phyloP scores from a whole-genome alignment of 1,284 basidiomycete genomes.

The Cutaneotrichosporon sp. region DNA sequence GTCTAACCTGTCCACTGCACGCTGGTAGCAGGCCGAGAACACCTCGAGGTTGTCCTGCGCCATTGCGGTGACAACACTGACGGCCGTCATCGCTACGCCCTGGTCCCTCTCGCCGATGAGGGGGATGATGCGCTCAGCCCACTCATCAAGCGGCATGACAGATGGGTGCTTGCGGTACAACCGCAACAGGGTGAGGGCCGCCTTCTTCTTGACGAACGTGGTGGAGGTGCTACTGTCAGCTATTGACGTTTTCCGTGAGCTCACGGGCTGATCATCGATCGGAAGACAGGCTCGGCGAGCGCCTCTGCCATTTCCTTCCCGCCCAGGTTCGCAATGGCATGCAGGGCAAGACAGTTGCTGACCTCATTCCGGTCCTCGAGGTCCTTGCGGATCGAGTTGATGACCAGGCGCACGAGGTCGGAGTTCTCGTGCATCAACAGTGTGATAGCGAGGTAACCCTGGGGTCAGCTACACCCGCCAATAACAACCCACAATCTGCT shows the following conservation, averaged over 20 bases:
- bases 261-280: conserved; percentile 90
- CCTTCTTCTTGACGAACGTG: conserved; percentile 97
- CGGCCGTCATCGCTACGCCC: conserved; percentile 90
- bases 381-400: conserved; percentile 97
- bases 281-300: conserved; percentile 85
- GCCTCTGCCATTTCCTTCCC: conserved; percentile 98
- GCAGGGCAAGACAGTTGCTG: conserved; percentile 92
- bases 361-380: conserved; percentile 91
- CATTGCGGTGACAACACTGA: conserved; percentile 87
- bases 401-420: conserved; percentile 88
- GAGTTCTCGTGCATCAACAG: conserved; percentile 98
- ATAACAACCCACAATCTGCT: conserved; percentile 78
- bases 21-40: conserved; percentile 85
- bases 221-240: conserved; percentile 69
- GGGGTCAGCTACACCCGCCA: conserved; percentile 4
- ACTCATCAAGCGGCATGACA: conserved; percentile 86
- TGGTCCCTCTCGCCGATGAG: conserved; percentile 92
- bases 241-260: conserved; percentile 35
- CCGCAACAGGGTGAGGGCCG: conserved; percentile 85
- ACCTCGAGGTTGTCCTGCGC: conserved; percentile 91
- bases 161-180: conserved; percentile 94
- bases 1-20: conserved; percentile 83
- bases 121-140: conserved; percentile 89
- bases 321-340: conserved; percentile 97
- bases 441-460: conserved; percentile 97